phyloP scores from a whole-genome alignment of 2,329 filamentous ascomycete genomes.

The Raffaelea arxii region DNA sequence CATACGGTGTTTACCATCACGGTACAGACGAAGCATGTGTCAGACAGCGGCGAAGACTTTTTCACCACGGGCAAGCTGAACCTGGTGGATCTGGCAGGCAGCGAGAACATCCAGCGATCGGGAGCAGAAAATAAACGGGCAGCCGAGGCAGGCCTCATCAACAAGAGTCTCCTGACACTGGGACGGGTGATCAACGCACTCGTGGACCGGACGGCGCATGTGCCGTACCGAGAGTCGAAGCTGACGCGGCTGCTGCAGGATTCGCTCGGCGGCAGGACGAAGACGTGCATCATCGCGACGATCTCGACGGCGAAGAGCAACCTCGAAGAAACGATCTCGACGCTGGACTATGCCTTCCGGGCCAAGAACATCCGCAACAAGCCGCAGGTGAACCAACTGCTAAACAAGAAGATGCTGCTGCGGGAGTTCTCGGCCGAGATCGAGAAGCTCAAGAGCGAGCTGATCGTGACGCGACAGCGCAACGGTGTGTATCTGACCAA shows the following conservation, averaged over 20 bases:
- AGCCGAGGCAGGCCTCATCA: constrained; percentile 90
- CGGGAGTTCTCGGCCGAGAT: constrained; percentile 88
- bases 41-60: constrained; percentile 79
- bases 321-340: constrained; percentile 95
- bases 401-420: constrained; percentile 87
- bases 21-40: constrained; percentile 73
- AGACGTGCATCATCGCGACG: constrained; percentile 97
- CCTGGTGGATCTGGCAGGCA: constrained; percentile 90
- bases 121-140: constrained; percentile 97
- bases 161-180: constrained; percentile 91
- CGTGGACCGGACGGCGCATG: constrained; percentile 81
- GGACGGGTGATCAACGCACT: constrained; percentile 96
- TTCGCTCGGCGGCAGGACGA: constrained; percentile 87
- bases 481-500: constrained; percentile 92
- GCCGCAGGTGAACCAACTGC: constrained; percentile 83
- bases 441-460: constrained; percentile 85
- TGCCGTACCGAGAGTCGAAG: constrained; percentile 89
- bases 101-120: constrained; percentile 94
- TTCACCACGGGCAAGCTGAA: constrained; percentile 91
- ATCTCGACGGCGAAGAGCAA: constrained; percentile 92
- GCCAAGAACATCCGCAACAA: constrained; percentile 99
- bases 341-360: constrained; percentile 92
- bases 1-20: constrained; percentile 98
- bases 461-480: constrained; percentile 84
- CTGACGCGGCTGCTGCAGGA: constrained; percentile 92